Base-by-base conservation (phyloP, 345 rosid species). In the Citrus medica region DNA sequence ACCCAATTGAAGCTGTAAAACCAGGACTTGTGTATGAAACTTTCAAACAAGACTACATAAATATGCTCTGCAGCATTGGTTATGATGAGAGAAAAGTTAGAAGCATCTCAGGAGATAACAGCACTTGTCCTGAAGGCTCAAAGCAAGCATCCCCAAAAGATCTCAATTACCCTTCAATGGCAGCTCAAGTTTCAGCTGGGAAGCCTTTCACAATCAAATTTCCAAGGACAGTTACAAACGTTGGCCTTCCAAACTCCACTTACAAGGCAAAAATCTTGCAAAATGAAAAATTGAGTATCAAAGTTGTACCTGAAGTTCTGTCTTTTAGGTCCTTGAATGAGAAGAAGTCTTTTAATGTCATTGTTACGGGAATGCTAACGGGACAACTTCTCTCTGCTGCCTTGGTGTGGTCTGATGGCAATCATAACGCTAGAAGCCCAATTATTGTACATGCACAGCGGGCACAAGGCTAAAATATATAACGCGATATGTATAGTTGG, bases 181-280 rank as follows among this genome's bases (percentile, higher is more conserved):
- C 86, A 38, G 82, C 84, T 59, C 13, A 17, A 60, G 81, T 86
- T 38, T 9, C 80, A 3, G 12, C 35, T 8, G 37, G 0, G 7
- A 27, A 53, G 35, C 10, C 88, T 7, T 84, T 88, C 77, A 75
- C 55, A 1, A 16, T 85, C 33, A 40, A 9, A 13, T 86, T 92
- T 67, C 62, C 21, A 32, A 82, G 93, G 79, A 89, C 88, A 33
- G 93, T 91, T 27, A 89, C 90, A 46, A 92, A 92, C 66, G 94
- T 89, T 6, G 91, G 93, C 6, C 24, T 17, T 32, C 32, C 84
- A 16, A 82, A 84, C 38, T 78, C 86, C 5, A 86, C 81, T 21
- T 92, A 91, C 84, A 88, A 67, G 58, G 88, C 80, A 12, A 10
- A 70, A 1, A 69, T 85, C 30, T 61, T 78, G 0, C 2, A 32